Evolutionary conservation across 306 rosid genomes (phyloP).

Genomic region (Hippophae rhamnoides): DNA sequence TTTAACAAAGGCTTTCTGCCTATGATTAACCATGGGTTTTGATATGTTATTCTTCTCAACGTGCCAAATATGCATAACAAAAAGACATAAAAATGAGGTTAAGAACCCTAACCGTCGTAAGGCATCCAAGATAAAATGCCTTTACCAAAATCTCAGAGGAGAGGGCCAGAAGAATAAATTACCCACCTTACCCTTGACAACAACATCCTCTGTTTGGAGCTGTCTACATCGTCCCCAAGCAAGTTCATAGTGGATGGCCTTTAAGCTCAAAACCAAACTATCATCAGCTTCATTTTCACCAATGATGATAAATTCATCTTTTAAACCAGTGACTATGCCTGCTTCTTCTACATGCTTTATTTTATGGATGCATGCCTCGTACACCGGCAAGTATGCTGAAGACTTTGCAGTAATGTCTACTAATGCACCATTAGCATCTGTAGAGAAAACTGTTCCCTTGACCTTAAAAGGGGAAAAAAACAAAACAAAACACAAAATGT

Average conservation of each 20-base stretch:
- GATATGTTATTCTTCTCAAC: too few species aligned
- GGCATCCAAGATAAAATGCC: not conserved
- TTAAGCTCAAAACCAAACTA: conserved; percentile 69
- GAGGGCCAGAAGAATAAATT: conserved; percentile 19
- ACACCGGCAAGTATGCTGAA: conserved; percentile 70
- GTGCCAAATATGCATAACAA: too few species aligned
- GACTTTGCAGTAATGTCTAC: conserved; percentile 86
- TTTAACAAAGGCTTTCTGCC: too few species aligned
- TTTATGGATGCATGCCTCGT: conserved; percentile 62
- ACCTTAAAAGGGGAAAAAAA: conserved; percentile 39
- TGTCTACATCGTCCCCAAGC: conserved; percentile 97
- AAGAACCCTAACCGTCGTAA: too few species aligned
- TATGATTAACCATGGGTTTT: too few species aligned
- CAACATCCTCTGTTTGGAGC: conserved; percentile 92
- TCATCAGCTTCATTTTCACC: conserved; percentile 79
- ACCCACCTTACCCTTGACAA: conserved; percentile 95
- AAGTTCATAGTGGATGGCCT: conserved; percentile 62
- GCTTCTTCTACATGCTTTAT: conserved; percentile 69
- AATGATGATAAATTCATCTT: conserved; percentile 70
- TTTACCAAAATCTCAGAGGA: conserved; percentile 7
- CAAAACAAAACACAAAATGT: not conserved
- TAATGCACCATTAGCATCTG: conserved; percentile 65
- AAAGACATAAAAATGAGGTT: too few species aligned
- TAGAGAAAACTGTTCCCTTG: conserved; percentile 62
- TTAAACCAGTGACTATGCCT: conserved; percentile 66